Base-by-base conservation (phyloP, 306 rosid species). In the Castanospermum australe region DNA sequence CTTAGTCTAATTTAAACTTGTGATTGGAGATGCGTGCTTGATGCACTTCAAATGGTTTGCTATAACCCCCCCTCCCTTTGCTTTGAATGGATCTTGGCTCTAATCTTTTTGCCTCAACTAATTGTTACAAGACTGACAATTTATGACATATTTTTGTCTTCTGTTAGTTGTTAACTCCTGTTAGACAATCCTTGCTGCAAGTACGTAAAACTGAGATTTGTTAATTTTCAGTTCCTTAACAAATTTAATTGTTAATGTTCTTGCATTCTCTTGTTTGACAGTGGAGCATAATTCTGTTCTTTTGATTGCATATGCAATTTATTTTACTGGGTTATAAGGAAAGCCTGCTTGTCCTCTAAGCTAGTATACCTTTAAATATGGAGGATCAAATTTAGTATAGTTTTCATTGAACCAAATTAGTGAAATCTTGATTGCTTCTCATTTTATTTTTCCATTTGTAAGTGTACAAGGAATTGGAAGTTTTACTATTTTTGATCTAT, bases 1-100 rank as follows among this genome's bases (percentile, higher is more conserved):
- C 8, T 18, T 64, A 18, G 17, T 63, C 18, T 22, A 45, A 4
- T 60, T 70, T 30, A 24, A 71, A 32, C 33, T 3, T 69, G 71
- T 33, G 54, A 52, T 65, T 41, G 48, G 56, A 81, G 45, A 78
- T 73, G 52, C 8, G n/a, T 33, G 62, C 41, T 67, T 64, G 9
- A 36, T 9, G 48, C n/a, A 36, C 15, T 35, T 56, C 11, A 22
- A 64, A 55, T 64, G 17, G 33, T 65, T 63, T 79, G 51, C 9
- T 6, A 39, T 8, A 2, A n/a, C n/a, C 30, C 36, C 38, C 9
- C n/a, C 12, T 14, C n/a, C n/a, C 39, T 20, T 25, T 63, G 60
- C 62, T 47, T 67, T 75, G 15, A 14, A 45, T 62, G 63, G 65
- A 70, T 47, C 51, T 59, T 13, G 21, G 63, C 47, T 32, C n/a